Evolutionary conservation across 140 eudicot genomes (phyloP).

Genomic region (Ambrosia hybrid): DNA sequence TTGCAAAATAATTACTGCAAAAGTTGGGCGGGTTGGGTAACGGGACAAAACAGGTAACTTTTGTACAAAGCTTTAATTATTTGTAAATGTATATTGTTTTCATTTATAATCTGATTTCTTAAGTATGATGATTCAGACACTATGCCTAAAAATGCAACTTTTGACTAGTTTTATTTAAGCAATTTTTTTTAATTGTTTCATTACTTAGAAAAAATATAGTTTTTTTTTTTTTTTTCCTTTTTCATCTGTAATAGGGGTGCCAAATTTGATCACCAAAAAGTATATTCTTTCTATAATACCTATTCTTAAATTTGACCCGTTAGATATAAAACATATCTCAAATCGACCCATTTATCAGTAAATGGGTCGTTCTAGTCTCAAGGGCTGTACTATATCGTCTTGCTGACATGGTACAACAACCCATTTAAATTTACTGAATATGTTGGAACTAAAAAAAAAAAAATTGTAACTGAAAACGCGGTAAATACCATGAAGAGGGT

Average conservation of each 20-base stretch:
- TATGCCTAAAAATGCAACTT: background rate
- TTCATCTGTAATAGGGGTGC: background rate
- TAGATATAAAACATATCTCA: background rate
- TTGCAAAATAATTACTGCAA: no score
- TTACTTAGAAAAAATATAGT: no score
- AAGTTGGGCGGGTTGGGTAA: background rate
- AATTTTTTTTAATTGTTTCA: background rate
- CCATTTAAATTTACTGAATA: background rate
- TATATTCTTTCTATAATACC: background rate
- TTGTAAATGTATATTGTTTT: background rate
- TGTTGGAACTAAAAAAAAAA: background rate
- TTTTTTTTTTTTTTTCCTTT: no score
- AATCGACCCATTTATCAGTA: background rate
- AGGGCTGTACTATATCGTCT: background rate
- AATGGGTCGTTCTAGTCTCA: slow-evolving; percentile 2
- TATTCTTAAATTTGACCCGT: no score
- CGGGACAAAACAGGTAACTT: background rate
- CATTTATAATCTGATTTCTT: background rate
- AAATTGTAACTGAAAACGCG: background rate
- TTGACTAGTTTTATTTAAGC: background rate
- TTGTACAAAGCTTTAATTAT: background rate
- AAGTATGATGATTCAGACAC: background rate
- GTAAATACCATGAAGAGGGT: slow-evolving; percentile 51
- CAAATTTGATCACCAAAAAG: background rate
- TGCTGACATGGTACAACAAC: slow-evolving; percentile 6